These are phyloP conservation scores for Lactarius deliciosus DNA, from an alignment of 768 basidiomycete genomes.

Conservation along the genomic window DNA sequence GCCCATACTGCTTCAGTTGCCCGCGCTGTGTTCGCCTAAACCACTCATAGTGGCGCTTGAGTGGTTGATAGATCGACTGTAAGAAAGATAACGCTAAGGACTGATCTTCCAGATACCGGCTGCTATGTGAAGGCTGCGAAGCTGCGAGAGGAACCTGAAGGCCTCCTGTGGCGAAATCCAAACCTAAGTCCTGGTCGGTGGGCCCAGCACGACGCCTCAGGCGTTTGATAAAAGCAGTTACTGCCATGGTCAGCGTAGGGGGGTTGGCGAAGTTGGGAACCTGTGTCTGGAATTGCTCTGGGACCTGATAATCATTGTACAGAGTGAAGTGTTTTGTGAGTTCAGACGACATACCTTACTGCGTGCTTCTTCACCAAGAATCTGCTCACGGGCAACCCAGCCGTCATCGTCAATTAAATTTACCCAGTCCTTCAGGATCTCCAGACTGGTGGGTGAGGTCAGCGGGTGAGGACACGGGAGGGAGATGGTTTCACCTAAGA, in stretches of 20 bases:
- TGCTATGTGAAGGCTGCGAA: slow-evolving; percentile 22
- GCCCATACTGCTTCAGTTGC: slow-evolving; percentile 87
- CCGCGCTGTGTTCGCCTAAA: slow-evolving; percentile 93
- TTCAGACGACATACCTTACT: slow-evolving; percentile 61
- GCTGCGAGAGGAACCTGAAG: slow-evolving; percentile 52
- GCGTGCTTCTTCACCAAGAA: slow-evolving; percentile 93
- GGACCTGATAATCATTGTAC: slow-evolving; percentile 54
- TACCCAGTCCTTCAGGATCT: slow-evolving; percentile 90
- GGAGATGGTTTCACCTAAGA: slow-evolving; percentile 50
- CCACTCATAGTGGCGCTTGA: slow-evolving; percentile 94
- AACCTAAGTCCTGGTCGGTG: slow-evolving; percentile 61
- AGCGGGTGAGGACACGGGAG: neutral
- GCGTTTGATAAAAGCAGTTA: slow-evolving; percentile 85
- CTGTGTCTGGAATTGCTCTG: slow-evolving; percentile 86
- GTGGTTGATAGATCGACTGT: slow-evolving; percentile 73
- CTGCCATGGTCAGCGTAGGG: slow-evolving; percentile 90
- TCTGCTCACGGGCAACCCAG: slow-evolving; percentile 96
- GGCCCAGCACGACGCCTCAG: slow-evolving; percentile 51
- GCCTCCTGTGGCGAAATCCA: slow-evolving; percentile 55
- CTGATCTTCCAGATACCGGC: slow-evolving; percentile 54
- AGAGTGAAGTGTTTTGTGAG: neutral
- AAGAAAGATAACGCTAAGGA: slow-evolving; percentile 67
- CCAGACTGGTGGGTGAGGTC: slow-evolving; percentile 50
- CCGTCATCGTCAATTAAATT: slow-evolving; percentile 89
- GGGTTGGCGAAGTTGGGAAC: slow-evolving; percentile 95